Percentiles rank a stretch among this genome's conserved stretches.
phyloP scores from a whole-genome alignment of 2,329 filamentous ascomycete species.

The Ustulina deusta region DNA sequence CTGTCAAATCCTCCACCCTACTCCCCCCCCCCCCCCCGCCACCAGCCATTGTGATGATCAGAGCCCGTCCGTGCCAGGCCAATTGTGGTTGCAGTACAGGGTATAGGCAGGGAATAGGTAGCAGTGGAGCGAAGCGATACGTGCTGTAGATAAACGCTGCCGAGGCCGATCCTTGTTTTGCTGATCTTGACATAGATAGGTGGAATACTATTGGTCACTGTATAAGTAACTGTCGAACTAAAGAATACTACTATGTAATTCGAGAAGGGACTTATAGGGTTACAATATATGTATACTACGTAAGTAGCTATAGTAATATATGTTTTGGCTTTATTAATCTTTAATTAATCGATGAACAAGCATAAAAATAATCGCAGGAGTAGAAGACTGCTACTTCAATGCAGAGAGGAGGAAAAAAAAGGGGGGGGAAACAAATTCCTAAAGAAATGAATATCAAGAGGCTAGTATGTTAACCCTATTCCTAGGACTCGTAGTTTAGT shows the following conservation, averaged over 20 bases:
- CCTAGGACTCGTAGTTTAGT: background rate
- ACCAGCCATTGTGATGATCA: constrained; percentile 7
- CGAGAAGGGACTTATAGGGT: background rate
- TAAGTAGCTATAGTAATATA: background rate
- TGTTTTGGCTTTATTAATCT: background rate
- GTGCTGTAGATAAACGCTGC: background rate
- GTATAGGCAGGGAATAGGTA: constrained; percentile 8
- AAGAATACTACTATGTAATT: too few species aligned
- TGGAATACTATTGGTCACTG: background rate
- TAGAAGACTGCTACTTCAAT: background rate
- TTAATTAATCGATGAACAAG: background rate
- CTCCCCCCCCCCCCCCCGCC: constrained; percentile 14
- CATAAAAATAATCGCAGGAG: background rate
- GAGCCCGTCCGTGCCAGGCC: constrained; percentile 7
- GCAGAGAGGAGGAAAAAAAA: background rate
- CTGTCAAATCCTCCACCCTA: constrained; percentile 20
- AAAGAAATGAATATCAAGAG: background rate
- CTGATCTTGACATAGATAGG: background rate
- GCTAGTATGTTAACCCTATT: background rate
- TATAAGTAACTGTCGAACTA: background rate
- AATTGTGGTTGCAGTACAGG: constrained; percentile 15
- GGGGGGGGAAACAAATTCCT: background rate
- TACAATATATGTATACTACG: background rate
- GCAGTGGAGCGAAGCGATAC: background rate
- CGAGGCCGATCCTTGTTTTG: background rate